These are phyloP conservation scores for Rugonectria rugulosa DNA, from an alignment of 2,329 filamentous ascomycete genomes.

Conservation along the genomic window DNA sequence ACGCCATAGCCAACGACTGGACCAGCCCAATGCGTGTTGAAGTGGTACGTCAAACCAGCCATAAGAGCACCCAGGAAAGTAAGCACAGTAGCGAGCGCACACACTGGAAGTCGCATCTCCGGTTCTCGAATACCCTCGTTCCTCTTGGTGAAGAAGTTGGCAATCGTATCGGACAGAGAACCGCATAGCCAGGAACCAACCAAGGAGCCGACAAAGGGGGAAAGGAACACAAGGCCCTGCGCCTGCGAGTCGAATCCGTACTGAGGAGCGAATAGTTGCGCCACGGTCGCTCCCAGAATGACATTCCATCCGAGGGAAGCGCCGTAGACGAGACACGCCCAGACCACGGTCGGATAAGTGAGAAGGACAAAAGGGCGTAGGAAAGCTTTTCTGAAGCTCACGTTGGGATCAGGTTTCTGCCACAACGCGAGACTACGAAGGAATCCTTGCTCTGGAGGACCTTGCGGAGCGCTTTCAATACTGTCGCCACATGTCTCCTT, in stretches of 20 bases:
- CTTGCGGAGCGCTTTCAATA: neutral
- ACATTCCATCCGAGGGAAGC: slow-evolving; percentile 19
- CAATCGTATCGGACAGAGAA: slow-evolving; percentile 8
- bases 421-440: slow-evolving; percentile 5
- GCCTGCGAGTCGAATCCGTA: slow-evolving; percentile 18
- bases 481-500: neutral
- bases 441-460: neutral
- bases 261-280: slow-evolving; percentile 14
- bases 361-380: slow-evolving; percentile 10
- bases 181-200: slow-evolving; percentile 14
- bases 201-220: slow-evolving; percentile 11
- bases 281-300: slow-evolving; percentile 18
- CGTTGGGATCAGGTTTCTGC: slow-evolving; percentile 9
- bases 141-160: slow-evolving; percentile 17
- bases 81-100: slow-evolving; percentile 6
- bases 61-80: slow-evolving; percentile 9
- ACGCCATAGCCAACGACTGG: slow-evolving; percentile 16
- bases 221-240: slow-evolving; percentile 18
- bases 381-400: slow-evolving; percentile 9
- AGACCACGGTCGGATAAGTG: slow-evolving; percentile 17
- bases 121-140: slow-evolving; percentile 19
- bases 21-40: slow-evolving; percentile 14
- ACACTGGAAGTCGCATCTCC: slow-evolving; percentile 15
- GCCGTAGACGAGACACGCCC: slow-evolving; percentile 17
- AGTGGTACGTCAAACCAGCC: slow-evolving; percentile 10